Conservation (phyloP, 192 early-diverging fungal genomes). For the Rhizophagus clarus region DNA sequence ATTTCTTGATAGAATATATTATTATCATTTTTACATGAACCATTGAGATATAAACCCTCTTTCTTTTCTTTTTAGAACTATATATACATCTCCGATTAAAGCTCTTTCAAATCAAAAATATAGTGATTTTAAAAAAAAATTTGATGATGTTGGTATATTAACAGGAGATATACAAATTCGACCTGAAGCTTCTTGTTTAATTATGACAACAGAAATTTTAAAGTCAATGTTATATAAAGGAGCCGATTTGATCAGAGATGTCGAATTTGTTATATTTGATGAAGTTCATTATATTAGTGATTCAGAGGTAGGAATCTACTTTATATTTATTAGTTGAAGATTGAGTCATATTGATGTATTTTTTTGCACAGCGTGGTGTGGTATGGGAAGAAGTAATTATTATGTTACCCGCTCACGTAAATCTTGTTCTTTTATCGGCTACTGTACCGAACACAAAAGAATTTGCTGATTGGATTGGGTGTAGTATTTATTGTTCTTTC, state of each 20-base stretch:
- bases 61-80: constrained; percentile 60
- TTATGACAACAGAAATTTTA: constrained; percentile 99
- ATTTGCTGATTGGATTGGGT: constrained; percentile 99
- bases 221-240: constrained; percentile 97
- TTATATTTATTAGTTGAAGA: no score
- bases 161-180: constrained; percentile 98
- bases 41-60: background rate
- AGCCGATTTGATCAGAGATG: constrained; percentile 94
- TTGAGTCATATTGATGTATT: background rate
- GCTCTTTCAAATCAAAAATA: constrained; percentile 99
- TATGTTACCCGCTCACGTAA: constrained; percentile 96
- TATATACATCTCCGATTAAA: constrained; percentile 99
- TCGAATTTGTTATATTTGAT: constrained; percentile 99
- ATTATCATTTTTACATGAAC: background rate
- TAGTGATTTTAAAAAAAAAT: constrained; percentile 86
- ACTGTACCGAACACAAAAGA: constrained; percentile 98
- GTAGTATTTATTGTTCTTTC: background rate
- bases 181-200: constrained; percentile 93
- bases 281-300: constrained; percentile 99
- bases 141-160: constrained; percentile 94
- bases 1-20: background rate
- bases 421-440: constrained; percentile 91
- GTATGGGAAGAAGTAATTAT: constrained; percentile 99
- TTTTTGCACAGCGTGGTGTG: constrained; percentile 72
- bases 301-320: constrained; percentile 59